Conservation (phyloP, 225 moss, liverwort and hornwort species). For the Asterella californica region DNA sequence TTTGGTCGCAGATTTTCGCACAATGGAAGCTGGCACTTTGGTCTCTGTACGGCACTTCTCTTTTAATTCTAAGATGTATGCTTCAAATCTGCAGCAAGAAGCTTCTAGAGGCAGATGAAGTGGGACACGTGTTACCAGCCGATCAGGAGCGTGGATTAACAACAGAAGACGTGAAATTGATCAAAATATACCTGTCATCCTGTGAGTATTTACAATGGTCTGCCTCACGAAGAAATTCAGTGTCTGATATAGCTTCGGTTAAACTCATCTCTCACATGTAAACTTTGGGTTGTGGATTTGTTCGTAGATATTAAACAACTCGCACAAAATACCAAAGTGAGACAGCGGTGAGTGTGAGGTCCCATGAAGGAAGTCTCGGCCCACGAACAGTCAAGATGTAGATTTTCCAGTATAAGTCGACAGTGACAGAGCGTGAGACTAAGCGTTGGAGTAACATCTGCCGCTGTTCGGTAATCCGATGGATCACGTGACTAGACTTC, state of each 20-base stretch:
- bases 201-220: constrained; percentile 39
- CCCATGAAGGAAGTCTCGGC: not conserved
- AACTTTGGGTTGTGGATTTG: not conserved
- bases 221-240: not conserved
- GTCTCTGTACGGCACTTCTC: too few relatives aligned
- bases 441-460: not conserved
- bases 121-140: constrained; percentile 70
- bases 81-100: constrained; percentile 58
- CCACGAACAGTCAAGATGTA: not conserved
- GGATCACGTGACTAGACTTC: not conserved
- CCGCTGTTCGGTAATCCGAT: not conserved
- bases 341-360: constrained; percentile 65
- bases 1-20: not conserved
- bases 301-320: constrained; percentile 77
- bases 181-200: constrained; percentile 77
- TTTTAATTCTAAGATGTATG: not conserved
- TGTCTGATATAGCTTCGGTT: not conserved
- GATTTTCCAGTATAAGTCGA: not conserved
- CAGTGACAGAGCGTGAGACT: not conserved
- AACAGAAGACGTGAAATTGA: constrained; percentile 80
- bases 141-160: constrained; percentile 88
- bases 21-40: not conserved
- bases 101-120: constrained; percentile 90
- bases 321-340: constrained; percentile 61
- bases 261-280: not conserved